Conservation (phyloP, 495 filamentous ascomycete species). For the Lasiosphaeris hirsuta region DNA sequence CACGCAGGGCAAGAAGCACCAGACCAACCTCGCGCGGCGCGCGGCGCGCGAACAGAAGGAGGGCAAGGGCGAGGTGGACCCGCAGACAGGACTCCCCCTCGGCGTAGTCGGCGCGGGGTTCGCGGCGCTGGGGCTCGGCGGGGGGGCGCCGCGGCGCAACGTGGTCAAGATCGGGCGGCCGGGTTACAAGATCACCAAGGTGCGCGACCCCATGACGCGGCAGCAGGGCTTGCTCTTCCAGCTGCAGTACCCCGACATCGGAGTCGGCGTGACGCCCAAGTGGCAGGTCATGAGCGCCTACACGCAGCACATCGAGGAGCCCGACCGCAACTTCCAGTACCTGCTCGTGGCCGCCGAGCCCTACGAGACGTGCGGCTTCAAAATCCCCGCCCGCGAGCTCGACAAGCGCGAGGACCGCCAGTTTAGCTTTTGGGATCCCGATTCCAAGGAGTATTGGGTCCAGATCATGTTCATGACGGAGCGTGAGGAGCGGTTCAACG, state of each 20-base stretch:
- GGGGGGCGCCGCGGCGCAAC: constrained; percentile 66
- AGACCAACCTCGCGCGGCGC: constrained; percentile 96
- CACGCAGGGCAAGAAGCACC: constrained; percentile 98
- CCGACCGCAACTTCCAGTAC: constrained; percentile 92
- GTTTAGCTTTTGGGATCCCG: constrained; percentile 94
- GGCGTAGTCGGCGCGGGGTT: constrained; percentile 74
- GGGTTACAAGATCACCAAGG: constrained; percentile 97
- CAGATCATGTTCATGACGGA: constrained; percentile 99
- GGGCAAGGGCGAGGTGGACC: constrained; percentile 65
- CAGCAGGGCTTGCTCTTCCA: constrained; percentile 93
- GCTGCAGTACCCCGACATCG: constrained; percentile 92
- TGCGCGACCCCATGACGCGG: constrained; percentile 81
- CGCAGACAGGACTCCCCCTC: constrained; percentile 68
- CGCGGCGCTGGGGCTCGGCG: constrained; percentile 34
- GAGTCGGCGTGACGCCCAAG: constrained; percentile 66
- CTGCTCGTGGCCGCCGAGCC: constrained; percentile 93
- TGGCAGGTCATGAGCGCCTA: constrained; percentile 97
- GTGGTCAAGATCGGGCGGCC: constrained; percentile 96
- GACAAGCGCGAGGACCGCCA: constrained; percentile 79
- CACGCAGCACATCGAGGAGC: constrained; percentile 92
- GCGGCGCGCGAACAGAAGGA: constrained; percentile 93
- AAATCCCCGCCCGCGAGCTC: constrained; percentile 91
- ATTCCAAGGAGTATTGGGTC: constrained; percentile 97
- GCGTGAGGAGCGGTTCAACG: constrained; percentile 90
- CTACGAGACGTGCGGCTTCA: constrained; percentile 96